Percentiles rank a stretch among this genome's conserved stretches.
phyloP scores from a whole-genome alignment of 2,329 filamentous ascomycete species.

The Colletotrichum kahawae region DNA sequence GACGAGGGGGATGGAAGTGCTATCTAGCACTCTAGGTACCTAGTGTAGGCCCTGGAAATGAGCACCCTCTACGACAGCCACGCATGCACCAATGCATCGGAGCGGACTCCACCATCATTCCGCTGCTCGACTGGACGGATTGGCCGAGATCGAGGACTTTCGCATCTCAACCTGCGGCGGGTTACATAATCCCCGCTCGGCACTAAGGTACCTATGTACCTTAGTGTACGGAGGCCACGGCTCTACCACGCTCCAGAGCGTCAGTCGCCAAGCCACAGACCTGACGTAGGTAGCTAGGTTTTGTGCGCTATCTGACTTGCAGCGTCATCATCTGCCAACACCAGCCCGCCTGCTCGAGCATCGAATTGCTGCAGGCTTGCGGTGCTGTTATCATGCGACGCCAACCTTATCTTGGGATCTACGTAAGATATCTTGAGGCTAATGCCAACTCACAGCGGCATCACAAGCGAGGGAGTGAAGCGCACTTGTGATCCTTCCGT shows the following conservation, averaged over 20 bases:
- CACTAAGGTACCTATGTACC: no score
- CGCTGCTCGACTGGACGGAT: background rate
- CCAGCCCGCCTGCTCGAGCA: background rate
- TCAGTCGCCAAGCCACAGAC: background rate
- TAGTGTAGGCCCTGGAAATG: no score
- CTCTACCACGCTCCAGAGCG: background rate
- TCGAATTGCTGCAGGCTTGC: background rate
- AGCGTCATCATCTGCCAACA: conserved; percentile 6
- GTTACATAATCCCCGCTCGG: background rate
- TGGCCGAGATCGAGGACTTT: background rate
- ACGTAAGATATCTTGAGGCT: background rate
- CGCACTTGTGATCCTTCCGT: background rate
- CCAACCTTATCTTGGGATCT: background rate
- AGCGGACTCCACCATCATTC: background rate
- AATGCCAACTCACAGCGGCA: background rate
- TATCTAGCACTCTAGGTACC: no score
- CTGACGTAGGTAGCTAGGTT: conserved; percentile 14
- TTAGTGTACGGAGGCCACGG: no score
- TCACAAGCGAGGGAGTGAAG: background rate
- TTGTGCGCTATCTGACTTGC: background rate
- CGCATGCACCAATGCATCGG: background rate
- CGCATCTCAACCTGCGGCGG: background rate
- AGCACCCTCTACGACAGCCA: background rate
- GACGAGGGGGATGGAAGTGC: background rate
- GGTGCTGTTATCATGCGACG: background rate